Evolutionary conservation across 2,329 filamentous ascomycete species (phyloP).

Genomic region (Colletotrichum musae): DNA sequence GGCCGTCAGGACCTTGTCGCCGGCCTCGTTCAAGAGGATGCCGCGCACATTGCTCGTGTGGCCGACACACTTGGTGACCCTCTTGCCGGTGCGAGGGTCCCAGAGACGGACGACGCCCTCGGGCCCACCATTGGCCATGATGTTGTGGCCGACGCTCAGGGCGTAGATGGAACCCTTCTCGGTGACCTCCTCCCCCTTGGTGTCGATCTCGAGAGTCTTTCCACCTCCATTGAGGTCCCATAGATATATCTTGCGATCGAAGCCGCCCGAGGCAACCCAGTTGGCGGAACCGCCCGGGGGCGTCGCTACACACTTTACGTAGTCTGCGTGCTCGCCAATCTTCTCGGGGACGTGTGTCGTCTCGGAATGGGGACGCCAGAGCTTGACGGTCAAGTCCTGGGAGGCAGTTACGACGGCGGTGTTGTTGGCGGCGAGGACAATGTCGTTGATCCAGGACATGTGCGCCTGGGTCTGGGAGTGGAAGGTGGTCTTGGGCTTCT

Average conservation of each 20-base stretch:
- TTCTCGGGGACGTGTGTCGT: constrained; percentile 75
- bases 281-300: constrained; percentile 74
- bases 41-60: constrained; percentile 96
- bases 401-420: constrained; percentile 88
- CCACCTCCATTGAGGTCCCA: constrained; percentile 95
- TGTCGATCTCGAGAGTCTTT: constrained; percentile 88
- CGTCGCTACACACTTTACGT: constrained; percentile 93
- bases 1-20: constrained; percentile 92
- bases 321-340: constrained; percentile 94
- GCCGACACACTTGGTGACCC: constrained; percentile 95
- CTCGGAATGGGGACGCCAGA: constrained; percentile 84
- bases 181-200: constrained; percentile 83
- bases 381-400: constrained; percentile 92
- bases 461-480: constrained; percentile 79
- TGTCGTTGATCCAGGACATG: constrained; percentile 97
- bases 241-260: constrained; percentile 91
- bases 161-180: constrained; percentile 98
- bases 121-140: constrained; percentile 92
- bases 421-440: constrained; percentile 84
- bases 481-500: constrained; percentile 64
- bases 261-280: constrained; percentile 94
- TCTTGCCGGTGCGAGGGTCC: constrained; percentile 90
- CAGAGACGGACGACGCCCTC: constrained; percentile 94
- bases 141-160: constrained; percentile 81
- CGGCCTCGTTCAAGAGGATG: constrained; percentile 89